Conservation (phyloP, 1,284 basidiomycete genomes). For the Xerocomus nothofagi region DNA sequence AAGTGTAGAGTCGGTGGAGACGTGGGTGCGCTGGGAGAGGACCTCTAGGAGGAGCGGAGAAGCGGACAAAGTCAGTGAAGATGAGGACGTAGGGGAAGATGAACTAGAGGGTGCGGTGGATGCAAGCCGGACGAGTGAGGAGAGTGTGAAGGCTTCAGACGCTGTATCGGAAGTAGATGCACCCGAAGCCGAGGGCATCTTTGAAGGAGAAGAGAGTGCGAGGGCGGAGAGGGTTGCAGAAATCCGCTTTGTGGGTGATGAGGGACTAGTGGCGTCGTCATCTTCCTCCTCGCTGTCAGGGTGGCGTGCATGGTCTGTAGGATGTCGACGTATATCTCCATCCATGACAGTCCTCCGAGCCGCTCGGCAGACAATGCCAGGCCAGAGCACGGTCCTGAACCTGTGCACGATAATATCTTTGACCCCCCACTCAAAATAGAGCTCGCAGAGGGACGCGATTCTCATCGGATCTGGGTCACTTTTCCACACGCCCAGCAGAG, state of each 20-base stretch:
- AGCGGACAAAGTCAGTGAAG: neutral
- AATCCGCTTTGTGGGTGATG: conserved; percentile 23
- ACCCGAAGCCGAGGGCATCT: conserved; percentile 1
- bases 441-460: conserved; percentile 76
- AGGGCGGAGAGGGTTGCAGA: conserved; percentile 18
- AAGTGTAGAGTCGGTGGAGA: conserved; percentile 63
- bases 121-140: conserved; percentile 22
- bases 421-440: conserved; percentile 89
- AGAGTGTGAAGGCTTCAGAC: conserved; percentile 19
- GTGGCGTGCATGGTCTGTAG: conserved; percentile 34
- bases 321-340: conserved; percentile 8
- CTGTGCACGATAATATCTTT: conserved; percentile 75
- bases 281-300: conserved; percentile 23
- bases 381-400: conserved; percentile 77
- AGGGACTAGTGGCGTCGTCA: neutral
- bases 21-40: conserved; percentile 50
- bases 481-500: conserved; percentile 45
- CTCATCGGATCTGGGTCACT: conserved; percentile 71
- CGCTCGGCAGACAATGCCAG: conserved; percentile 61
- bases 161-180: conserved; percentile 1
- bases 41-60: conserved; percentile 45
- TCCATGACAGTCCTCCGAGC: conserved; percentile 56
- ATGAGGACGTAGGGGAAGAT: neutral
- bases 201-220: conserved; percentile 20
- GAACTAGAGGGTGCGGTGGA: neutral